phyloP scores from a whole-genome alignment of 176 grass and related monocot species.

The Carex parvula region DNA sequence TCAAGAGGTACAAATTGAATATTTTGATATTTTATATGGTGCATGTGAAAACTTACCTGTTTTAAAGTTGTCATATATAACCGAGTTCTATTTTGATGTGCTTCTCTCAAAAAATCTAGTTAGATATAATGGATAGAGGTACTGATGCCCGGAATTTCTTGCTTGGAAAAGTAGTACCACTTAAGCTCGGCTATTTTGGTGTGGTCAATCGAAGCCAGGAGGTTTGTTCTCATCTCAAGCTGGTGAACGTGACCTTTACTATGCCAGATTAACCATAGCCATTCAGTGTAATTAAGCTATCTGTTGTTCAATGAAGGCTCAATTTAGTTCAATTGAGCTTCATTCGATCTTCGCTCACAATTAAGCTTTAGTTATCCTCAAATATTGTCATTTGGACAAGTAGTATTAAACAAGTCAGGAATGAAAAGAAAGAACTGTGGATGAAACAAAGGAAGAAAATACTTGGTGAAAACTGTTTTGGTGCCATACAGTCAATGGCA shows the following conservation, averaged over 20 bases:
- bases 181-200: conserved; percentile 86
- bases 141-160: conserved; percentile 94
- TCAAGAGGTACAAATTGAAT: background rate
- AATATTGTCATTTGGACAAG: background rate
- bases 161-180: conserved; percentile 85
- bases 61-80: background rate
- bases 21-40: background rate
- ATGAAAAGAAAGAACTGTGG: background rate
- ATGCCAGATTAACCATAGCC: background rate
- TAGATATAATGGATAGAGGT: conserved; percentile 99
- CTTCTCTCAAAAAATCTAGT: conserved; percentile 45
- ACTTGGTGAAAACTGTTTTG: background rate
- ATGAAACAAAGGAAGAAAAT: background rate
- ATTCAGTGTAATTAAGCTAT: conserved; percentile 3
- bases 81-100: conserved; percentile 27
- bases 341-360: background rate
- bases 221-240: conserved; percentile 45
- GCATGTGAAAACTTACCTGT: background rate
- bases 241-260: background rate
- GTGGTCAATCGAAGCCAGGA: conserved; percentile 93
- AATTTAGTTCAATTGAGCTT: background rate
- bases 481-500: background rate
- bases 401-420: background rate
- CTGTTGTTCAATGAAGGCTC: conserved; percentile 1
- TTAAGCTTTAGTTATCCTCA: background rate